A percentile compares a stretch with the other conserved stretches of the same genome.
Conservation (phyloP, 768 basidiomycete genomes). For the Boletus reticuloceps region DNA sequence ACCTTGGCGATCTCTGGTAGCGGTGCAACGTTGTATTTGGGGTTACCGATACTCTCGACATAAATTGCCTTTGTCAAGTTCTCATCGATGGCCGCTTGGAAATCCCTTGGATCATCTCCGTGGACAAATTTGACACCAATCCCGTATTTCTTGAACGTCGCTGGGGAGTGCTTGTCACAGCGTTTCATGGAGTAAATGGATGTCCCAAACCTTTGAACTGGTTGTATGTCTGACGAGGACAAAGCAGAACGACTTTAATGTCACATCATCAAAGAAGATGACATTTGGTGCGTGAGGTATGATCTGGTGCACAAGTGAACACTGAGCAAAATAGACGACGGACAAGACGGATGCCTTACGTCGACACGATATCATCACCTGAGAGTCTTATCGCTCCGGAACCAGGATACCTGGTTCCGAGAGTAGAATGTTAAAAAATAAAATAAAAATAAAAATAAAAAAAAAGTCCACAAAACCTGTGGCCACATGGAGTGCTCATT, state of each 20-base stretch:
- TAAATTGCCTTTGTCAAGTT: conserved; percentile 59
- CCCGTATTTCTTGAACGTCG: conserved; percentile 53
- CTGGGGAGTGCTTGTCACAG: conserved; percentile 24
- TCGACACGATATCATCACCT: conserved; percentile 67
- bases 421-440: no score
- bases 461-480: no score
- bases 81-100: conserved; percentile 53
- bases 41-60: conserved; percentile 63
- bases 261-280: background rate
- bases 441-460: no score
- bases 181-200: background rate
- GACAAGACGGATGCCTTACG: conserved; percentile 33
- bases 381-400: background rate
- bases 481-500: no score
- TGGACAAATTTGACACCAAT: conserved; percentile 55
- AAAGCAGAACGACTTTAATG: background rate
- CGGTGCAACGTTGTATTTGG: conserved; percentile 52
- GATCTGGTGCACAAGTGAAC: conserved; percentile 32
- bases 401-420: no score
- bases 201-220: conserved; percentile 53
- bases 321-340: background rate
- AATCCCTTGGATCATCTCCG: conserved; percentile 43
- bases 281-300: conserved; percentile 34
- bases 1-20: conserved; percentile 58
- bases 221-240: conserved; percentile 49